phyloP scores from a whole-genome alignment of 2,329 filamentous ascomycete species.

The Myriangium duriaei region DNA sequence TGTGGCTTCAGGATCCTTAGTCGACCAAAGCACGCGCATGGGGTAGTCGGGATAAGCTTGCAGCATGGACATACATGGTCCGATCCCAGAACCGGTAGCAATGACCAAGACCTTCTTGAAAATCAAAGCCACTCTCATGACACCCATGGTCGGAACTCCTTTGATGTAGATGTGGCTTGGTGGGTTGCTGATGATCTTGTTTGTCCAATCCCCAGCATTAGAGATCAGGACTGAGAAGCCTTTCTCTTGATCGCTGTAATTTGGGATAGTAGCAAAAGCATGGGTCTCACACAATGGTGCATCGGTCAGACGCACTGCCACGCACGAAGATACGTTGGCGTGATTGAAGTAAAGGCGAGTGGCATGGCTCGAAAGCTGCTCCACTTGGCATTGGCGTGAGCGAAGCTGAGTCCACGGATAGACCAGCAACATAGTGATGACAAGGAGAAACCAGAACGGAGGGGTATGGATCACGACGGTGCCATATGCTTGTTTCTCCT shows the following conservation, averaged over 20 bases:
- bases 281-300: conserved; percentile 60
- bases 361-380: conserved; percentile 59
- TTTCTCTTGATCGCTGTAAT: conserved; percentile 31
- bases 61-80: conserved; percentile 52
- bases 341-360: conserved; percentile 58
- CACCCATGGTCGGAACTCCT: conserved; percentile 53
- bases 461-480: conserved; percentile 34
- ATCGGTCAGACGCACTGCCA: conserved; percentile 44
- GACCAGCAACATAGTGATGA: conserved; percentile 52
- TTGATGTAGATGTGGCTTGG: conserved; percentile 55
- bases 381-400: conserved; percentile 51
- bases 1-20: conserved; percentile 47
- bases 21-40: conserved; percentile 57
- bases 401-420: conserved; percentile 64
- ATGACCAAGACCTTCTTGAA: conserved; percentile 55
- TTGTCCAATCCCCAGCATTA: conserved; percentile 65
- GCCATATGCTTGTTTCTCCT: conserved; percentile 22
- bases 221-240: conserved; percentile 60
- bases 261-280: conserved; percentile 61
- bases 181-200: conserved; percentile 46
- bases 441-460: conserved; percentile 54
- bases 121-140: conserved; percentile 53
- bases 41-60: conserved; percentile 34
- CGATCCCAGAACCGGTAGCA: conserved; percentile 62
- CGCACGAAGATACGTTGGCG: conserved; percentile 28